Evolutionary conservation across 2,329 filamentous ascomycete genomes (phyloP).

Genomic region (Aspergillus luchuensis): DNA sequence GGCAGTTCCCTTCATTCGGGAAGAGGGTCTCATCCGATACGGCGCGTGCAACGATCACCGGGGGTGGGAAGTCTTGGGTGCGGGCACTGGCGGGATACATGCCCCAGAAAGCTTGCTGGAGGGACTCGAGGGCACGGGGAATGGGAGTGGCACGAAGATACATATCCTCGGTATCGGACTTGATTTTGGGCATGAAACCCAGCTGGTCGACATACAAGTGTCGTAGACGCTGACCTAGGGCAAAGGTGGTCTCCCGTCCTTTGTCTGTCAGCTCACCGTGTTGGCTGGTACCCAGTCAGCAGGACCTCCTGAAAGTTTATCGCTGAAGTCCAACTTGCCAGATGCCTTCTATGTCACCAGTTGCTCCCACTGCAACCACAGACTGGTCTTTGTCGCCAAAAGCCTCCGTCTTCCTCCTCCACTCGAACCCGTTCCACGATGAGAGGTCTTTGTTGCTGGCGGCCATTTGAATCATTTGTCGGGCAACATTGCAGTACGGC

Average conservation of each 20-base stretch:
- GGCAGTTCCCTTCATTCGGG: conserved; percentile 75
- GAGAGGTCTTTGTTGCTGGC: conserved; percentile 55
- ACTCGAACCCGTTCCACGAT: conserved; percentile 61
- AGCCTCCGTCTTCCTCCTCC: conserved; percentile 75
- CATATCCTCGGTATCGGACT: conserved; percentile 60
- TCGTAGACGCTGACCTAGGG: conserved; percentile 68
- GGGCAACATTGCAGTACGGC: conserved; percentile 85
- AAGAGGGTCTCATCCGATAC: conserved; percentile 75
- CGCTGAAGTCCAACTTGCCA: conserved; percentile 61
- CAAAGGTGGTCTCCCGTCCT: conserved; percentile 70
- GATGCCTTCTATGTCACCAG: conserved; percentile 72
- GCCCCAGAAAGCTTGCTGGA: conserved; percentile 74
- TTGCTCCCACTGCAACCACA: conserved; percentile 66
- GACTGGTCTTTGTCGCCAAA: conserved; percentile 73
- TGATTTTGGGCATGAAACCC: conserved; percentile 65
- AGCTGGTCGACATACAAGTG: conserved; percentile 75
- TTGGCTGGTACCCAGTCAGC: conserved; percentile 39
- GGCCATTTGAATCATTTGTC: conserved; percentile 67
- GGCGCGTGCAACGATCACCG: conserved; percentile 66
- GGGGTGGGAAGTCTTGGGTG: conserved; percentile 57
- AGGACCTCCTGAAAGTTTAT: background rate
- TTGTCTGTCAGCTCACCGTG: conserved; percentile 72
- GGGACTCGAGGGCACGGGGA: conserved; percentile 72
- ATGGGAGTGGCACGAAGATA: conserved; percentile 76
- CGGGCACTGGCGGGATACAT: conserved; percentile 66